Evolutionary conservation across 2,329 filamentous ascomycete genomes (phyloP).

Genomic region (Monosporascus cannonballus): DNA sequence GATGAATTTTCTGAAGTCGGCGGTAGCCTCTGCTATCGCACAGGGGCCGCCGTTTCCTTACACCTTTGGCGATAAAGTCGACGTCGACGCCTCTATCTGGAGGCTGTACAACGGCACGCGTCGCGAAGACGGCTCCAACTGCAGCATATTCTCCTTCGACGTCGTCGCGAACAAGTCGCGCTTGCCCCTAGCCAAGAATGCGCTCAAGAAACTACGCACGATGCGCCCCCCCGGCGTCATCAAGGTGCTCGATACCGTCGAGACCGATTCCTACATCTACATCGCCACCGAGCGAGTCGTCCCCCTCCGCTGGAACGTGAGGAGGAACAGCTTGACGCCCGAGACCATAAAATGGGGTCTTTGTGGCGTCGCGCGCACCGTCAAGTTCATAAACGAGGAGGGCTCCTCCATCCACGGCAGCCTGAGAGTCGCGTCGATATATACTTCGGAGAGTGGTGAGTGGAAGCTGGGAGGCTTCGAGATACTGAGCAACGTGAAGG

Average conservation of each 20-base stretch:
- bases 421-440: constrained; percentile 79
- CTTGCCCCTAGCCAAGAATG: constrained; percentile 84
- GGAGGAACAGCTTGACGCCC: constrained; percentile 76
- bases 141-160: constrained; percentile 97
- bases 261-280: constrained; percentile 95
- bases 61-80: constrained; percentile 85
- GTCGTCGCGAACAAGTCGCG: constrained; percentile 72
- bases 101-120: constrained; percentile 92
- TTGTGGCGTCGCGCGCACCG: constrained; percentile 77
- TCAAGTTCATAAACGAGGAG: constrained; percentile 95
- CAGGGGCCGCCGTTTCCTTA: constrained; percentile 93
- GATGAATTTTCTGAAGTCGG: constrained; percentile 98
- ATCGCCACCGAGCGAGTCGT: constrained; percentile 88
- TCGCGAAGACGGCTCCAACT: constrained; percentile 86
- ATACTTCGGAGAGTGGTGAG: constrained; percentile 91
- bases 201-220: constrained; percentile 87
- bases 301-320: constrained; percentile 84
- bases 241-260: constrained; percentile 88
- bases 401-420: constrained; percentile 87
- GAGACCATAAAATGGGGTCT: constrained; percentile 98
- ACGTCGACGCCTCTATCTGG: constrained; percentile 92
- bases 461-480: constrained; percentile 97
- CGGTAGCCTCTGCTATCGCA: constrained; percentile 92
- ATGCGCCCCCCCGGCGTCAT: constrained; percentile 91
- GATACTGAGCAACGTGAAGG: constrained; percentile 87